Evolutionary conservation across 257 asterid genomes (phyloP).

Genomic region (Rhazya stricta): DNA sequence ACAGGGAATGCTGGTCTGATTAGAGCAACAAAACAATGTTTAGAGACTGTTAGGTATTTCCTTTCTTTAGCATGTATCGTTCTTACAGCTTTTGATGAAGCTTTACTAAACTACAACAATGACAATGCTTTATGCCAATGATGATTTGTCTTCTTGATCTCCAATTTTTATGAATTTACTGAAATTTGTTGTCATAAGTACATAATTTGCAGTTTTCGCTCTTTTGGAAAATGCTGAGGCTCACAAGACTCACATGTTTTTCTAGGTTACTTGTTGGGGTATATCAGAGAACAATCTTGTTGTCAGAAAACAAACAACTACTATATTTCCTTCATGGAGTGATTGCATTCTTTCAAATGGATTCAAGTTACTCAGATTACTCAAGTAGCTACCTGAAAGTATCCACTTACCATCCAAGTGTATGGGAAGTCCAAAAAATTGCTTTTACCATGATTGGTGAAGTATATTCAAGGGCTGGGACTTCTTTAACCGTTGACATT

Average conservation of each 20-base stretch:
- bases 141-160: neutral
- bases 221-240: neutral
- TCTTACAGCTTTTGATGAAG: too few relatives aligned
- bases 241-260: neutral
- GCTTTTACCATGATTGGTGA: slow-evolving; percentile 69
- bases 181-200: neutral
- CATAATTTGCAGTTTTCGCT: neutral
- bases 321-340: slow-evolving; percentile 60
- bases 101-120: neutral
- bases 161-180: neutral
- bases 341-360: slow-evolving; percentile 43
- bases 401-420: slow-evolving; percentile 25
- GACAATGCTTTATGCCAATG: neutral
- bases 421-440: slow-evolving; percentile 49
- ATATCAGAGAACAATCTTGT: slow-evolving; percentile 42
- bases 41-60: slow-evolving; percentile 60
- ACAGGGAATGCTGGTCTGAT: slow-evolving; percentile 32
- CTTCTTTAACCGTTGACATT: slow-evolving; percentile 52
- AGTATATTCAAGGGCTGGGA: slow-evolving; percentile 57
- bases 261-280: slow-evolving; percentile 59
- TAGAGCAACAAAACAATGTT: slow-evolving; percentile 56
- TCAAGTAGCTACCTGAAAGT: slow-evolving; percentile 32
- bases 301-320: slow-evolving; percentile 52
- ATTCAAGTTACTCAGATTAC: slow-evolving; percentile 32
- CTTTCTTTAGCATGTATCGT: slow-evolving; percentile 17